Percentiles rank a stretch among this genome's conserved stretches.
These are phyloP conservation scores for Vanderwaltozyma yarrowii DNA, from an alignment of 805 yeast species.

Conservation along the genomic window DNA sequence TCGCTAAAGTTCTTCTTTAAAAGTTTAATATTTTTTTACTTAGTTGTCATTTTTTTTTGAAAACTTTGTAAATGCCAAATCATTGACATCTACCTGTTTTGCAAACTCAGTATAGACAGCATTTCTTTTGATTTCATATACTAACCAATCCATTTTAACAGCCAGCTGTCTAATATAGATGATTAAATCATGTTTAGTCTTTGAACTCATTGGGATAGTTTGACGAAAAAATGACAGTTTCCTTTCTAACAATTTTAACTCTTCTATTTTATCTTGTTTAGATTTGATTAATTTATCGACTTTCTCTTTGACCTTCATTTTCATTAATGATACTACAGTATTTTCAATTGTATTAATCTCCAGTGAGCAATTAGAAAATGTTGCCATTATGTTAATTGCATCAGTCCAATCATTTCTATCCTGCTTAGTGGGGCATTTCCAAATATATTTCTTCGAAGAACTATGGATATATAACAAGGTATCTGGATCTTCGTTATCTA, in stretches of 20 bases:
- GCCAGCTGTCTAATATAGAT: constrained; percentile 37
- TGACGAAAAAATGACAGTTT: constrained; percentile 32
- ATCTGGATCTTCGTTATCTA: constrained; percentile 5
- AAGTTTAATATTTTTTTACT: too few species aligned
- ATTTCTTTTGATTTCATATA: constrained; percentile 42
- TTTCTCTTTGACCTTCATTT: constrained; percentile 24
- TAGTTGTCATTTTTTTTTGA: too few species aligned
- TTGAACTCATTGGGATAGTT: constrained; percentile 45
- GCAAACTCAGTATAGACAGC: constrained; percentile 31
- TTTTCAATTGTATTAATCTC: constrained; percentile 20
- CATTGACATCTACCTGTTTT: too few species aligned
- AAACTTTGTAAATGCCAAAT: too few species aligned
- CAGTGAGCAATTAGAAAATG: constrained; percentile 17
- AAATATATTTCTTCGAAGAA: constrained; percentile 31
- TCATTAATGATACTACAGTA: constrained; percentile 23
- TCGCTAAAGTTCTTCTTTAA: too few species aligned
- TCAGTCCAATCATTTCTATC: constrained; percentile 53
- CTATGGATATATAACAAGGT: constrained; percentile 35
- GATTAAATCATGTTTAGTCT: constrained; percentile 41
- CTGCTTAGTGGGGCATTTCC: constrained; percentile 33
- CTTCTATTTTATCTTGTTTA: constrained; percentile 27
- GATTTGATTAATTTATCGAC: constrained; percentile 29
- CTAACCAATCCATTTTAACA: constrained; percentile 46
- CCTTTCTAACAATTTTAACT: constrained; percentile 31
- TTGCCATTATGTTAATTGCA: constrained; percentile 27